phyloP scores from a whole-genome alignment of 2,329 filamentous ascomycete genomes.

The Aureobasidium pullulans region DNA sequence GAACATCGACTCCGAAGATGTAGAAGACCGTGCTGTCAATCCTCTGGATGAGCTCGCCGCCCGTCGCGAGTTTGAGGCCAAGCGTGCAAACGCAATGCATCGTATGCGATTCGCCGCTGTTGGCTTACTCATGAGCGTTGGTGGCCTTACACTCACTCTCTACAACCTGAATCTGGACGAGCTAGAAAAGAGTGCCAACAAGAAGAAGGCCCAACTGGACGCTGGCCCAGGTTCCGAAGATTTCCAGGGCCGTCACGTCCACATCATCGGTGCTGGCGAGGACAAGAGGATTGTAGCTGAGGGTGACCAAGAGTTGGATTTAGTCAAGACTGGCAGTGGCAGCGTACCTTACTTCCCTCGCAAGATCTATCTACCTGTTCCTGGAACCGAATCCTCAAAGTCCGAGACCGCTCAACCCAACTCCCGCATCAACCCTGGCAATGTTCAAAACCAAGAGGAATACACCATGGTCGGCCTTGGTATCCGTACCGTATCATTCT shows the following conservation, averaged over 20 bases:
- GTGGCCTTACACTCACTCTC: constrained; percentile 22
- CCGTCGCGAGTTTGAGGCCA: constrained; percentile 22
- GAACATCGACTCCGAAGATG: constrained; percentile 1
- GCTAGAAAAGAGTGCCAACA: constrained; percentile 22
- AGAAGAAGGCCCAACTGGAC: constrained; percentile 26
- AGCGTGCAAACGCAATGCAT: constrained; percentile 24
- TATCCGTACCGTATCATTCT: constrained; percentile 80
- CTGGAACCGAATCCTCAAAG: constrained; percentile 21
- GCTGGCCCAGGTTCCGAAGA: constrained; percentile 27
- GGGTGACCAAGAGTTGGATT: constrained; percentile 53
- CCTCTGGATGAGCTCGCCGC: constrained; percentile 22
- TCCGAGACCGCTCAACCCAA: constrained; percentile 22
- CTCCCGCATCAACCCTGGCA: constrained; percentile 25
- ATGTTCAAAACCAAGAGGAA: constrained; percentile 47
- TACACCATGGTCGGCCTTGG: constrained; percentile 87
- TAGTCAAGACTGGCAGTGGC: constrained; percentile 73
- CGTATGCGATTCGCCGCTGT: constrained; percentile 31
- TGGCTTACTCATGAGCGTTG: constrained; percentile 28
- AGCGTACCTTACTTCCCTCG: constrained; percentile 75
- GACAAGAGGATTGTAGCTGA: constrained; percentile 40
- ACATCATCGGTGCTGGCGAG: constrained; percentile 58
- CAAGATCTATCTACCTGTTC: constrained; percentile 54
- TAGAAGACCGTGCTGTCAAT: constrained; percentile 11
- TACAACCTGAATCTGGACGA: constrained; percentile 29
- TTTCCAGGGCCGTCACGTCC: constrained; percentile 49